phyloP scores from a whole-genome alignment of 371 early-diverging fungal species.

The Haplosporangium sp. region DNA sequence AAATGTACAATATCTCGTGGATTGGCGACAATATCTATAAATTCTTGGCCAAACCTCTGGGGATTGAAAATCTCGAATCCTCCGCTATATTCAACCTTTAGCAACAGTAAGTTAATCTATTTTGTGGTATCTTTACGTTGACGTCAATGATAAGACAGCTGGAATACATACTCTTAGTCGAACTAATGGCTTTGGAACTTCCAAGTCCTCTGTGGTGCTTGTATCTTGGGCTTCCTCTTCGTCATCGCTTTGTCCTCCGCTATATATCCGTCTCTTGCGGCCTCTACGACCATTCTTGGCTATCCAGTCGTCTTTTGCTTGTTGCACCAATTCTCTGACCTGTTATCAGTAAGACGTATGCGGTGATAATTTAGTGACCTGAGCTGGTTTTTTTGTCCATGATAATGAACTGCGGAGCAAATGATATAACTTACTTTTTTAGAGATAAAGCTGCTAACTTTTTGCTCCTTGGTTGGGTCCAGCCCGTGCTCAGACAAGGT shows the following conservation, averaged over 20 bases:
- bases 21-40: constrained; percentile 93
- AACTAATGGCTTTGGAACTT: constrained; percentile 79
- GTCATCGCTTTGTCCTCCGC: constrained; percentile 32
- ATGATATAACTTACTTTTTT: constrained; percentile 11
- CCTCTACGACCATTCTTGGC: constrained; percentile 22
- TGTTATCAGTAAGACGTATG: constrained; percentile 10
- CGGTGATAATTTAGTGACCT: neutral
- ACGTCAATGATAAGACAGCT: neutral
- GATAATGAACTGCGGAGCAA: neutral
- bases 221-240: constrained; percentile 11
- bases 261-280: constrained; percentile 44
- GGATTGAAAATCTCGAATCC: constrained; percentile 88
- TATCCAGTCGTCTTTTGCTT: constrained; percentile 74
- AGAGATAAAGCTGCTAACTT: constrained; percentile 44
- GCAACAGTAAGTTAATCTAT: neutral
- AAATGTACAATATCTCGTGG: constrained; percentile 93
- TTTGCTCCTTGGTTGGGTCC: constrained; percentile 35
- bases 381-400: neutral
- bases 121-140: neutral
- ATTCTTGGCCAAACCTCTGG: constrained; percentile 85
- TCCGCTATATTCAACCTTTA: constrained; percentile 87
- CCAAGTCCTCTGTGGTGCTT: constrained; percentile 36
- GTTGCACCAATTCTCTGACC: constrained; percentile 75
- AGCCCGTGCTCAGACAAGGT: constrained; percentile 65
- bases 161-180: constrained; percentile 73